phyloP scores from a whole-genome alignment of 2,329 filamentous ascomycete genomes.

The Orbilia blumenaviensis region DNA sequence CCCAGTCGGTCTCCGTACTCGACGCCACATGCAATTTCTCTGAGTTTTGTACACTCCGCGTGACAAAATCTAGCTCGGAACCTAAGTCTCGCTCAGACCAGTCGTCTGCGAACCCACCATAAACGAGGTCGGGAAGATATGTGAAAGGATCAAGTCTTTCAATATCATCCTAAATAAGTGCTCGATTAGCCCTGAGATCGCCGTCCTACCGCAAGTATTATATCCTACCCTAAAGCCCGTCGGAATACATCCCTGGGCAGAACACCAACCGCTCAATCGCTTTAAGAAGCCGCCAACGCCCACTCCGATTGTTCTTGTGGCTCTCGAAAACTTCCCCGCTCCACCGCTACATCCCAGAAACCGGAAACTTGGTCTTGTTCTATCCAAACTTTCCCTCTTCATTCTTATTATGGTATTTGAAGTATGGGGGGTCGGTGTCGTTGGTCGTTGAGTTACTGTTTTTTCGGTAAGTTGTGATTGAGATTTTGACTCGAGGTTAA shows the following conservation, averaged over 20 bases:
- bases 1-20: constrained; percentile 49
- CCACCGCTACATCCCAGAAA: constrained; percentile 50
- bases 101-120: constrained; percentile 48
- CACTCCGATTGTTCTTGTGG: constrained; percentile 44
- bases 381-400: constrained; percentile 44
- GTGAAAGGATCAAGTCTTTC: constrained; percentile 51
- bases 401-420: constrained; percentile 43
- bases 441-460: constrained; percentile 39
- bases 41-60: constrained; percentile 42
- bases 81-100: constrained; percentile 50
- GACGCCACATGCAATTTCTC: constrained; percentile 50
- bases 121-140: constrained; percentile 49
- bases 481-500: constrained; percentile 52
- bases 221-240: constrained; percentile 33
- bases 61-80: constrained; percentile 45
- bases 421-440: constrained; percentile 20
- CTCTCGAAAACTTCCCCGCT: constrained; percentile 50
- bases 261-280: constrained; percentile 51
- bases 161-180: constrained; percentile 42
- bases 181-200: background rate
- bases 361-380: constrained; percentile 47
- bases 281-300: constrained; percentile 48
- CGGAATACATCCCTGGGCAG: constrained; percentile 50
- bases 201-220: background rate
- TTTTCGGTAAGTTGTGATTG: constrained; percentile 44